These are phyloP conservation scores for Ceraceosorus guamensis DNA, from an alignment of 1,284 basidiomycete species.

Conservation along the genomic window DNA sequence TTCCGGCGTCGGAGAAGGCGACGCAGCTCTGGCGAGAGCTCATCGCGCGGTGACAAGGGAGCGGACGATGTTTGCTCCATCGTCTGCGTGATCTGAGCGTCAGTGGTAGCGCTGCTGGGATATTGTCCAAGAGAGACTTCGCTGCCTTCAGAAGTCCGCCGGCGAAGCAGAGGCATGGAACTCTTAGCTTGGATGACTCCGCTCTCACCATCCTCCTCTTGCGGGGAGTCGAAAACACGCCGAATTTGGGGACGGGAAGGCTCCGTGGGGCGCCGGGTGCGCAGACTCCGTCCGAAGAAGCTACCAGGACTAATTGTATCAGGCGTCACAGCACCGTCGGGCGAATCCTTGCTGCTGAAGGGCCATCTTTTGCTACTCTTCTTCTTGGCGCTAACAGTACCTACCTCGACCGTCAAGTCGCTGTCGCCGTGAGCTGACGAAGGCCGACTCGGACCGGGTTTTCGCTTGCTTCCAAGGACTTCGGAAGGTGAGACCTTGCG, in stretches of 20 bases:
- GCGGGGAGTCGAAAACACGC: not conserved
- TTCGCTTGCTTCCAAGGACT: not conserved
- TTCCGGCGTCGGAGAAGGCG: conserved; percentile 67
- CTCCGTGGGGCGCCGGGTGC: no score
- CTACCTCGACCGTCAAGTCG: not conserved
- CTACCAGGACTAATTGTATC: not conserved
- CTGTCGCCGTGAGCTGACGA: not conserved
- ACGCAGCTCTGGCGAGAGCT: conserved; percentile 27
- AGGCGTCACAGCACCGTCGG: no score
- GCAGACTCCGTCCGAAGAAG: no score
- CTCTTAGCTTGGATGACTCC: not conserved
- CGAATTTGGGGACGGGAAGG: not conserved
- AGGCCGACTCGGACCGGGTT: not conserved
- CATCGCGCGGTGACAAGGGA: conserved; percentile 18
- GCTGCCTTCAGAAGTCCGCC: no score
- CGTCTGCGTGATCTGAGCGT: conserved; percentile 3
- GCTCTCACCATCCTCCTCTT: not conserved
- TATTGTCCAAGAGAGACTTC: not conserved
- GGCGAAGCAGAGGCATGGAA: not conserved
- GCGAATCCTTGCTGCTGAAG: not conserved
- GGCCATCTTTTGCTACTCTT: not conserved
- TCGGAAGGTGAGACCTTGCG: not conserved
- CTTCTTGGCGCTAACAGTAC: not conserved
- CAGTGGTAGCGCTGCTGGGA: not conserved
- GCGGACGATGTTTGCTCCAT: conserved; percentile 2